These are phyloP conservation scores for Dactylellina drechsleri DNA, from an alignment of 2,329 filamentous ascomycete species.

Conservation along the genomic window DNA sequence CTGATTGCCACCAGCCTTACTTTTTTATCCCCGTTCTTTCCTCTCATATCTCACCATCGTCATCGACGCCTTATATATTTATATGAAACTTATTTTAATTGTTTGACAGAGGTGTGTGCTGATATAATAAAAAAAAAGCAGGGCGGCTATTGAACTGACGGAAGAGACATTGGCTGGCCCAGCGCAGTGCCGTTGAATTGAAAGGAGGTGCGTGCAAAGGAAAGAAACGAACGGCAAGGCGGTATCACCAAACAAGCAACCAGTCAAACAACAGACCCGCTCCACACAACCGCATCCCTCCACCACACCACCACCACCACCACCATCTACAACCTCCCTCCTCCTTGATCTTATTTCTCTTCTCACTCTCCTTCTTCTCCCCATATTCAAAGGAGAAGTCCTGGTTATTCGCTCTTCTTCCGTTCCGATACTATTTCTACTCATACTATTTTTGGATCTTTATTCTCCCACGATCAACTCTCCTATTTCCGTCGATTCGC, in stretches of 20 bases:
- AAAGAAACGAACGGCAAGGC: conserved; percentile 23
- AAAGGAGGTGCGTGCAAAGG: conserved; percentile 1
- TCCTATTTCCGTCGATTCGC: background rate
- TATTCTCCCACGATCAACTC: background rate
- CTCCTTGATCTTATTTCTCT: background rate
- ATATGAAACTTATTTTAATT: background rate
- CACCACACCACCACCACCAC: conserved; percentile 13
- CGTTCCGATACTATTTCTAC: background rate
- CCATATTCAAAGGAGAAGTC: background rate
- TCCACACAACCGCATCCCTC: conserved; percentile 1
- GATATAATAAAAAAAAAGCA: conserved; percentile 17
- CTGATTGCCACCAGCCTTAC: conserved; percentile 33
- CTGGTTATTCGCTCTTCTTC: too few species aligned
- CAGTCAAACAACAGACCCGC: conserved; percentile 15
- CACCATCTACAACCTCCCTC: background rate
- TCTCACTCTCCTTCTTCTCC: background rate
- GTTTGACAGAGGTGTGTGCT: conserved; percentile 5
- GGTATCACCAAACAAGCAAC: conserved; percentile 25
- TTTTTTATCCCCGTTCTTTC: background rate
- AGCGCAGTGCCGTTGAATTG: background rate
- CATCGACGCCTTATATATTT: background rate
- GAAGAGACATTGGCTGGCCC: conserved; percentile 26
- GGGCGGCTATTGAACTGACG: conserved; percentile 36
- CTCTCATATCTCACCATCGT: background rate
- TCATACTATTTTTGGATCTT: background rate